Percentiles rank a stretch among this genome's conserved stretches.
Evolutionary conservation across 1,284 basidiomycete species (phyloP).

Genomic region (Ceratobasidium sp.): DNA sequence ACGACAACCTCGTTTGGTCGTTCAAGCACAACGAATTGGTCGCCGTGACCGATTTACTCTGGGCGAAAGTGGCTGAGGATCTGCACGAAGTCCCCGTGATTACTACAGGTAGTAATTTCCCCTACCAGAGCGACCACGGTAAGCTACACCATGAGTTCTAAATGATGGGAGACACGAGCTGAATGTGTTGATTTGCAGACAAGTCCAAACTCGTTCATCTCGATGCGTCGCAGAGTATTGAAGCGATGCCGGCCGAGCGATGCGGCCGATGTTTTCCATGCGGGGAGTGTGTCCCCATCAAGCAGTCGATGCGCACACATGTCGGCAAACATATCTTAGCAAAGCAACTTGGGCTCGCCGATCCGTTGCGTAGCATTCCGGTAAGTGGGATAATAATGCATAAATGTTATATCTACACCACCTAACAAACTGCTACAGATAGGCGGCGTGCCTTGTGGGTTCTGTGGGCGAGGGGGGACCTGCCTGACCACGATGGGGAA

Average conservation of each 20-base stretch:
- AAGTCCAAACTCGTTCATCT: neutral
- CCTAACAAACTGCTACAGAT: neutral
- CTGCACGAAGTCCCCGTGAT: neutral
- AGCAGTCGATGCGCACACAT: slow-evolving; percentile 16
- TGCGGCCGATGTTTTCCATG: neutral
- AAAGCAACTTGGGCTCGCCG: neutral
- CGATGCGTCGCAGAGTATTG: neutral
- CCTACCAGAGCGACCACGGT: neutral
- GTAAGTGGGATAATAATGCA: too few species aligned
- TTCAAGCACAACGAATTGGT: neutral
- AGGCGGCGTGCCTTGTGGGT: neutral
- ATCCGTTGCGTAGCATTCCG: neutral
- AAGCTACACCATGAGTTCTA: neutral
- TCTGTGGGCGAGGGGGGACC: neutral
- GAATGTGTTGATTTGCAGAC: neutral
- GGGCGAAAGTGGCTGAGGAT: neutral
- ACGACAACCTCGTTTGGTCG: neutral
- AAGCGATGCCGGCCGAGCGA: neutral
- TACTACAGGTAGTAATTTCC: neutral
- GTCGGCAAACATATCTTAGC: neutral
- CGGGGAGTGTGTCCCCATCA: neutral
- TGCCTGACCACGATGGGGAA: neutral
- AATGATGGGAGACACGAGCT: neutral
- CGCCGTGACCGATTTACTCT: neutral
- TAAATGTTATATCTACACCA: too few species aligned